Evolutionary conservation across 108 stramenopile genomes (phyloP).

Genomic region (Cylindrotheca fusiformis): DNA sequence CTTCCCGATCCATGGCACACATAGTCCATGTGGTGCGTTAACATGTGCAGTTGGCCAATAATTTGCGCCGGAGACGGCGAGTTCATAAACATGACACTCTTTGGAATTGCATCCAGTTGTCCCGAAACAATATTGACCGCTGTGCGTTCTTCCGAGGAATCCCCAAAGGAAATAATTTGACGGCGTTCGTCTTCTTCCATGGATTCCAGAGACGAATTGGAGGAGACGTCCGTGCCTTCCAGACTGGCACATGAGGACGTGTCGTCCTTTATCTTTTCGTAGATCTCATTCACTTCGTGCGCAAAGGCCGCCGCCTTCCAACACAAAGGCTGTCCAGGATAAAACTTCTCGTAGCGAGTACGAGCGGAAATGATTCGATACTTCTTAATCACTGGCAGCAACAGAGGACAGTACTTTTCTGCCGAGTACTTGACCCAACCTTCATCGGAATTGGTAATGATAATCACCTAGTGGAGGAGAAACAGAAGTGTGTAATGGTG

Average conservation of each 20-base stretch:
- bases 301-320: conserved; percentile 95
- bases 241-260: conserved; percentile 49
- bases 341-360: conserved; percentile 84
- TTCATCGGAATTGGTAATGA: conserved; percentile 91
- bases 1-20: conserved; percentile 49
- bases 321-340: conserved; percentile 85
- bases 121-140: conserved; percentile 83
- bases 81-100: conserved; percentile 80
- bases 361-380: conserved; percentile 81
- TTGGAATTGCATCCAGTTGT: conserved; percentile 67
- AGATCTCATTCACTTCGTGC: conserved; percentile 88
- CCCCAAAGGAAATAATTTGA: conserved; percentile 86
- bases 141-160: conserved; percentile 86
- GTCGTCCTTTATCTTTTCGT: conserved; percentile 51
- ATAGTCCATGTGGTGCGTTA: conserved; percentile 79
- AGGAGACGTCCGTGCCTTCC: conserved; percentile 61
- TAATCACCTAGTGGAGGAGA: conserved; percentile 54
- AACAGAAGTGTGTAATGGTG: background rate
- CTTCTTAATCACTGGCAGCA: conserved; percentile 68
- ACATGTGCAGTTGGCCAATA: conserved; percentile 78
- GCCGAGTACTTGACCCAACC: conserved; percentile 91
- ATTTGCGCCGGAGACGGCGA: conserved; percentile 71
- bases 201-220: conserved; percentile 28
- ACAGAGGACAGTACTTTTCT: conserved; percentile 67
- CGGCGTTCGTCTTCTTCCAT: conserved; percentile 26